A percentile compares a stretch with the other conserved stretches of the same genome.
Evolutionary conservation across 177 flowering plant species (phyloP).

Genomic region (Vitis hybrid): DNA sequence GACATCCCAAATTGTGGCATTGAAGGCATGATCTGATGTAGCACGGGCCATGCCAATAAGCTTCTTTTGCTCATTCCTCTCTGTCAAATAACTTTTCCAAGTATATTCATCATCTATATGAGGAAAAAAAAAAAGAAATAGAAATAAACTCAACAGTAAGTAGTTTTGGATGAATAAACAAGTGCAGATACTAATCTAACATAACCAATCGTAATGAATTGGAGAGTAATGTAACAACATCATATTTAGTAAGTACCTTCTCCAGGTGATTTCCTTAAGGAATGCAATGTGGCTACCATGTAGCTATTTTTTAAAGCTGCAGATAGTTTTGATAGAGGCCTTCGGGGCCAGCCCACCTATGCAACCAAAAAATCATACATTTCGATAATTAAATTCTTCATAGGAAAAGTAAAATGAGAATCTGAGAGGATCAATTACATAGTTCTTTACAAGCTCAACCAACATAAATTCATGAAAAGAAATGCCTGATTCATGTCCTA

Average conservation of each 20-base stretch:
- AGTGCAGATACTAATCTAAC: slow-evolving; percentile 15
- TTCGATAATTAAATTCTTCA: background rate
- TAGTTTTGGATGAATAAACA: slow-evolving; percentile 18
- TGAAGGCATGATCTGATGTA: slow-evolving; percentile 96
- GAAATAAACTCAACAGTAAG: slow-evolving; percentile 23
- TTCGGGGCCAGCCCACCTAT: slow-evolving; percentile 98
- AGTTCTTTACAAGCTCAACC: background rate
- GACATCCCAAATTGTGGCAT: slow-evolving; percentile 99
- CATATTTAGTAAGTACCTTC: slow-evolving; percentile 47
- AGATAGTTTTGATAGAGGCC: slow-evolving; percentile 81
- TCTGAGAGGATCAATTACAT: background rate
- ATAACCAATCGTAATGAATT: background rate
- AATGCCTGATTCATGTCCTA: background rate
- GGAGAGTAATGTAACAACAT: slow-evolving; percentile 3
- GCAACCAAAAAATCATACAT: background rate
- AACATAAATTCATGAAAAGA: background rate
- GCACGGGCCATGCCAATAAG: slow-evolving; percentile 98
- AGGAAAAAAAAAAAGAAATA: slow-evolving; percentile 13
- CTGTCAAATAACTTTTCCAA: slow-evolving; percentile 92
- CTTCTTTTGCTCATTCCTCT: slow-evolving; percentile 60
- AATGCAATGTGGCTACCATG: slow-evolving; percentile 90
- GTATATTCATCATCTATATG: slow-evolving; percentile 56
- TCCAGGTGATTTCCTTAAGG: slow-evolving; percentile 49
- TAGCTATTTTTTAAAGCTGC: slow-evolving; percentile 92
- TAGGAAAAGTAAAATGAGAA: background rate